Evolutionary conservation across 352 stramenopile species (phyloP).

Genomic region (Globisporangium solare): DNA sequence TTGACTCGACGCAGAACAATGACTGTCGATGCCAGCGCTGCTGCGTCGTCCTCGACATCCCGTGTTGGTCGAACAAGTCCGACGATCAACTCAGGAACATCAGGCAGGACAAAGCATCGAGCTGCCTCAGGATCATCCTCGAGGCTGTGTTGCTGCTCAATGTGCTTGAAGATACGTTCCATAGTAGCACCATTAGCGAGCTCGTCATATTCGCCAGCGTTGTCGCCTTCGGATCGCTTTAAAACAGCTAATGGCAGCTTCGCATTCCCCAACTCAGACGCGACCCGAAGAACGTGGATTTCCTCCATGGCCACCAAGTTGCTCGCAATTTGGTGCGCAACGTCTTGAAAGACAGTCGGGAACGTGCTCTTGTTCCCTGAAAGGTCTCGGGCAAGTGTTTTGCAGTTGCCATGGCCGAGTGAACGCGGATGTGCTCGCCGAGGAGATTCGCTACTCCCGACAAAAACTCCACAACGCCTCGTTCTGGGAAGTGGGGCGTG

Average conservation of each 20-base stretch:
- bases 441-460: slow-evolving; percentile 41
- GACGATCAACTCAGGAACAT: slow-evolving; percentile 19
- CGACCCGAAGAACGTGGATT: slow-evolving; percentile 28
- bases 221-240: background rate
- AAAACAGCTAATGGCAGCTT: background rate
- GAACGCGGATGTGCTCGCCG: slow-evolving; percentile 35
- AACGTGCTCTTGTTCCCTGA: slow-evolving; percentile 54
- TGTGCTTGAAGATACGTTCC: background rate
- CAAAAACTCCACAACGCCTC: slow-evolving; percentile 50
- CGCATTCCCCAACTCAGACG: background rate
- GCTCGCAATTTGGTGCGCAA: slow-evolving; percentile 29
- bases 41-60: slow-evolving; percentile 26
- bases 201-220: background rate
- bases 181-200: background rate
- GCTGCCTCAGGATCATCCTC: background rate
- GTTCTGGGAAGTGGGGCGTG: slow-evolving; percentile 40
- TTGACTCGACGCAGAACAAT: slow-evolving; percentile 47
- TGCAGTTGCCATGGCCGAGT: slow-evolving; percentile 15
- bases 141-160: slow-evolving; percentile 8
- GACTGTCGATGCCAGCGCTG: slow-evolving; percentile 15
- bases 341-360: slow-evolving; percentile 21
- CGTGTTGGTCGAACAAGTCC: slow-evolving; percentile 17
- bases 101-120: slow-evolving; percentile 11
- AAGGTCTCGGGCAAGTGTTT: slow-evolving; percentile 39
- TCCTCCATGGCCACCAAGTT: slow-evolving; percentile 42